Evolutionary conservation across 2,329 filamentous ascomycete species (phyloP), one percentile per base, ranked within the genome.

Genomic region (Zasmidium cellare): DNA sequence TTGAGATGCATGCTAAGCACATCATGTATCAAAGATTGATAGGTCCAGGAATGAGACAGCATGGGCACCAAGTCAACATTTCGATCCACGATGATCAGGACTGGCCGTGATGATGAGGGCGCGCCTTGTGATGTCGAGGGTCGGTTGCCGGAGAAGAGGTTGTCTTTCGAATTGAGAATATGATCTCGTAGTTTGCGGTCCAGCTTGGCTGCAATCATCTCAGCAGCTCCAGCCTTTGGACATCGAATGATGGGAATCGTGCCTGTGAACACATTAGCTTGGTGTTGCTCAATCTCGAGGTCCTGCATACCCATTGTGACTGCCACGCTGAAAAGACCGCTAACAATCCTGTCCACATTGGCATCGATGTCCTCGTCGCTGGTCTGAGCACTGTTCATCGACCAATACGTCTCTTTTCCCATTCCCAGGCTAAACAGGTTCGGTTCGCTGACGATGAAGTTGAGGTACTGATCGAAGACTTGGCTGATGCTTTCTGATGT

Each of bases 31-130:
- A 96, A 79, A 7, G 90, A 94, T 74, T 96, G 92, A 68, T 96
- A 89, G 3, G 86, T 92, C 89, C 89, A 92, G 1, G 92, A 97
- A 76, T 99, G 94, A 14, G 93, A 97, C n/a, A 99, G 83, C 94
- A 99, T 97, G 2, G 94, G 92, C 63, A 96, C 91, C 53, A 99
- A 78, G 74, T 99, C 94, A 46, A 99, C 87, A 70, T 97, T 97
- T 66, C 94, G 88, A 75, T 99, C 94, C 49, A 97, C 88, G 53
- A 99, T 89, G 65, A 99, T 86, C 47, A 99, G 84, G 0, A 97
- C 91, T 0, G 96, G 94, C 50, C 96, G 82, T 22, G 91, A 90
- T 9, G 87, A 84, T 0, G 89, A 87, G 16, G 81, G 76, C n/a
- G 80, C 78, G 35, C 78, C 78, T 7, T 81, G 77, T 1, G 86